phyloP scores from a whole-genome alignment of 495 filamentous ascomycete genomes.

The Xylaria scruposa region DNA sequence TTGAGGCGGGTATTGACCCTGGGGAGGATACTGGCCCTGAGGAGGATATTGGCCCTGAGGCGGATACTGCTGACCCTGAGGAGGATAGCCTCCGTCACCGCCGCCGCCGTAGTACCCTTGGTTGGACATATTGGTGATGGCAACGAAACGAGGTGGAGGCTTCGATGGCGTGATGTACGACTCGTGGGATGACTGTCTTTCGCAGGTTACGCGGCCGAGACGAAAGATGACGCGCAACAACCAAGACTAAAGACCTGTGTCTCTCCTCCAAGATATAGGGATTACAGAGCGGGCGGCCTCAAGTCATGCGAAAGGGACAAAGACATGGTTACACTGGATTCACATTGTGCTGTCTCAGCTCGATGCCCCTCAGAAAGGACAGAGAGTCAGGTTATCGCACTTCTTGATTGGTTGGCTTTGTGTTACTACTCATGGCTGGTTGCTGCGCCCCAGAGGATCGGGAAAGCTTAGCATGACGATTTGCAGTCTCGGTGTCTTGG shows the following conservation, averaged over 20 bases:
- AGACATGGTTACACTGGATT: constrained; percentile 3
- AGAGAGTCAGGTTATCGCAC: not conserved
- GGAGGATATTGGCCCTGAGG: constrained; percentile 30
- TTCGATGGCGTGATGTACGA: constrained; percentile 1
- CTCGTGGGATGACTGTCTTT: not conserved
- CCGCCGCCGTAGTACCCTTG: constrained; percentile 38
- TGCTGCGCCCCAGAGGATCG: constrained; percentile 23
- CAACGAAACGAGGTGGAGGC: constrained; percentile 1
- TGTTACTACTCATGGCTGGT: not conserved
- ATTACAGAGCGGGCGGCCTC: constrained; percentile 13
- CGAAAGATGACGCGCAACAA: not conserved
- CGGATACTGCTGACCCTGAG: constrained; percentile 24
- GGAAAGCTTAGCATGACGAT: constrained; percentile 23
- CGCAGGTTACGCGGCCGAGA: not conserved
- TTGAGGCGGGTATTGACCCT: constrained; percentile 23
- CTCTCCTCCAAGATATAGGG: not conserved
- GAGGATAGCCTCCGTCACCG: constrained; percentile 30
- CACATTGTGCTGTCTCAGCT: not conserved
- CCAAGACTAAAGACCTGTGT: not conserved
- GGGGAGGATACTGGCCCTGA: constrained; percentile 27
- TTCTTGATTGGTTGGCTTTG: constrained; percentile 13
- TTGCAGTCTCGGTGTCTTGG: constrained; percentile 9
- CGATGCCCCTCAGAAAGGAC: not conserved
- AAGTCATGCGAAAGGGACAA: not conserved
- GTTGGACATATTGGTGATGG: constrained; percentile 32